Conservation (phyloP, 2,329 filamentous ascomycete genomes). For the Mollisiaceae sp. region DNA sequence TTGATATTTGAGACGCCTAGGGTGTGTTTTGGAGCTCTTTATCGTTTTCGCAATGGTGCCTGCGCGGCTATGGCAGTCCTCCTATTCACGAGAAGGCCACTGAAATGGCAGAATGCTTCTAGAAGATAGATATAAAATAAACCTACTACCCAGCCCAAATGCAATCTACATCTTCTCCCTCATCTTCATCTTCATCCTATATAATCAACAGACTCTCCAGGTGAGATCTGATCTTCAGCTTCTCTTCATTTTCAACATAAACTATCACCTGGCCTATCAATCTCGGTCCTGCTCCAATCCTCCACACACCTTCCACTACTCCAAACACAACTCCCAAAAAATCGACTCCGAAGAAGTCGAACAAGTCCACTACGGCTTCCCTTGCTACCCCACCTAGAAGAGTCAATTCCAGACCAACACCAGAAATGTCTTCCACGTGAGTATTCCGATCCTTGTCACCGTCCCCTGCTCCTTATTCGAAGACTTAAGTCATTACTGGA, state of each 20-base stretch:
- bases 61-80: not conserved
- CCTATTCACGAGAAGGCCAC: not conserved
- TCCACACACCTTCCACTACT: not conserved
- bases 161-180: slow-evolving; percentile 14
- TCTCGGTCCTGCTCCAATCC: slow-evolving; percentile 10
- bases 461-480: not conserved
- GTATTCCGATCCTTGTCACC: slow-evolving; percentile 5
- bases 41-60: slow-evolving; percentile 2
- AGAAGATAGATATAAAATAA: slow-evolving; percentile 11
- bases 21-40: slow-evolving; percentile 16
- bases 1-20: slow-evolving; percentile 24
- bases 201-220: slow-evolving; percentile 28
- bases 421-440: slow-evolving; percentile 33
- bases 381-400: slow-evolving; percentile 4
- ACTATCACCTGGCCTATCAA: slow-evolving; percentile 25
- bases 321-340: slow-evolving; percentile 1
- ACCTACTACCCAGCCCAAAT: slow-evolving; percentile 15
- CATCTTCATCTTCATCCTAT: slow-evolving; percentile 19
- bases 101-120: not conserved
- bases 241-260: slow-evolving; percentile 8
- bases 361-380: slow-evolving; percentile 9
- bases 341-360: slow-evolving; percentile 7
- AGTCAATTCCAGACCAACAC: slow-evolving; percentile 2
- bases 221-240: slow-evolving; percentile 25
- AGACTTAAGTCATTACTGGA: not conserved